phyloP scores from a whole-genome alignment of 208 protist genomes.

The Tritrichomonas foetus region DNA sequence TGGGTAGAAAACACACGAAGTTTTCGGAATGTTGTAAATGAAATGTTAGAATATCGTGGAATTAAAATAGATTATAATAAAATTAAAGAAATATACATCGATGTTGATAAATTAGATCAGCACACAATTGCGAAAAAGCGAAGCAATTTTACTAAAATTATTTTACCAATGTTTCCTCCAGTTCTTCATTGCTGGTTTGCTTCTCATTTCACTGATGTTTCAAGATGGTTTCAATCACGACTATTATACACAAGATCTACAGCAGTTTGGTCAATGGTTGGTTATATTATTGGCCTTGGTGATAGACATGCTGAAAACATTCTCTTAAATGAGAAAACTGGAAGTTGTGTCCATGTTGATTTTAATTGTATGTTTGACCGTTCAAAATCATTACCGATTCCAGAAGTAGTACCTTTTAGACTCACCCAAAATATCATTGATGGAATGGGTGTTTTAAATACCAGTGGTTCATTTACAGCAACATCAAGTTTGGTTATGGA shows the following conservation, averaged over 20 bases:
- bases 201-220: neutral
- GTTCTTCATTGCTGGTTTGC: neutral
- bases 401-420: slow-evolving; percentile 56
- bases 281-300: slow-evolving; percentile 77
- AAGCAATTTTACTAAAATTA: neutral
- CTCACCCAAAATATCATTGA: slow-evolving; percentile 60
- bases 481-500: slow-evolving; percentile 64
- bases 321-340: slow-evolving; percentile 69
- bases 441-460: slow-evolving; percentile 55
- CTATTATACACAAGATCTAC: slow-evolving; percentile 63
- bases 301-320: slow-evolving; percentile 89
- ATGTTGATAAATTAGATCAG: neutral
- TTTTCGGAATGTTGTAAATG: neutral
- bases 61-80: neutral
- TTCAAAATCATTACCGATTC: slow-evolving; percentile 74
- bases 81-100: neutral
- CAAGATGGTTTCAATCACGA: neutral
- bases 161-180: neutral
- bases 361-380: slow-evolving; percentile 92
- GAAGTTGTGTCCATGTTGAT: slow-evolving; percentile 68
- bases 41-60: neutral
- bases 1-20: neutral
- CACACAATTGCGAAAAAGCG: neutral
- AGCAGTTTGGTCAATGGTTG: slow-evolving; percentile 86
- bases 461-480: slow-evolving; percentile 72